A percentile compares a stretch with the other conserved stretches of the same genome.
phyloP scores from a whole-genome alignment of 495 filamentous ascomycete genomes.

The Penicillium flavigenum region DNA sequence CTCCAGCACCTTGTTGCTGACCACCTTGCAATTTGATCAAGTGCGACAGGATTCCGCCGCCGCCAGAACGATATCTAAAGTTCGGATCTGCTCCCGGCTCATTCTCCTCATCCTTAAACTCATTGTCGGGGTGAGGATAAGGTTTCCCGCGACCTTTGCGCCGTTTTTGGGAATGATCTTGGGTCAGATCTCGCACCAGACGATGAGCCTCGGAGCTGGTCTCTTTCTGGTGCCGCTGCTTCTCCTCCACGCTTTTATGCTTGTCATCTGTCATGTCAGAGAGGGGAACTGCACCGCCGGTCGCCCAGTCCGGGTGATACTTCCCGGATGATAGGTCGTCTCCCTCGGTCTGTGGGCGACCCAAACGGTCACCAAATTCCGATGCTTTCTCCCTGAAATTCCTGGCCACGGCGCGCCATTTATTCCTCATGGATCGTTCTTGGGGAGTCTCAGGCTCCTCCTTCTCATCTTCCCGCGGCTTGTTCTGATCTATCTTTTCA shows the following conservation, averaged over 20 bases:
- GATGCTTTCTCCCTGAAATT: slow-evolving; percentile 15
- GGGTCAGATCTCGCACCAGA: slow-evolving; percentile 35
- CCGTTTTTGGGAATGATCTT: slow-evolving; percentile 28
- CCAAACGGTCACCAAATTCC: slow-evolving; percentile 16
- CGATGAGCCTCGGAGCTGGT: slow-evolving; percentile 31
- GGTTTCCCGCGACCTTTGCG: slow-evolving; percentile 24
- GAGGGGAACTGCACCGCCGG: slow-evolving; percentile 25
- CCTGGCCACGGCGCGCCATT: not conserved
- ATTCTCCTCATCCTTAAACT: slow-evolving; percentile 16
- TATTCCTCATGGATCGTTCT: not conserved
- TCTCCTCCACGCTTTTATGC: slow-evolving; percentile 32
- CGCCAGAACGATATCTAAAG: slow-evolving; percentile 27
- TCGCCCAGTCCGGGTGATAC: slow-evolving; percentile 31
- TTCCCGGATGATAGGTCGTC: slow-evolving; percentile 28
- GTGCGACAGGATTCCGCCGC: slow-evolving; percentile 38
- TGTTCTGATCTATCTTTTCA: slow-evolving; percentile 1
- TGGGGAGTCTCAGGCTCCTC: not conserved
- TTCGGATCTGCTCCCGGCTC: slow-evolving; percentile 19
- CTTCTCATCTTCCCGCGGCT: not conserved
- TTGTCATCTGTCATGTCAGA: slow-evolving; percentile 36
- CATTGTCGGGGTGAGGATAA: slow-evolving; percentile 18
- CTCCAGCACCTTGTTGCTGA: slow-evolving; percentile 8
- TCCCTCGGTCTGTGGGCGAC: slow-evolving; percentile 24
- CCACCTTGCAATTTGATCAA: slow-evolving; percentile 27
- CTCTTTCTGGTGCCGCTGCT: slow-evolving; percentile 18